Evolutionary conservation across 768 basidiomycete genomes (phyloP), one percentile per base, ranked within the genome.

Genomic region (Macrolepiota dolichaula): DNA sequence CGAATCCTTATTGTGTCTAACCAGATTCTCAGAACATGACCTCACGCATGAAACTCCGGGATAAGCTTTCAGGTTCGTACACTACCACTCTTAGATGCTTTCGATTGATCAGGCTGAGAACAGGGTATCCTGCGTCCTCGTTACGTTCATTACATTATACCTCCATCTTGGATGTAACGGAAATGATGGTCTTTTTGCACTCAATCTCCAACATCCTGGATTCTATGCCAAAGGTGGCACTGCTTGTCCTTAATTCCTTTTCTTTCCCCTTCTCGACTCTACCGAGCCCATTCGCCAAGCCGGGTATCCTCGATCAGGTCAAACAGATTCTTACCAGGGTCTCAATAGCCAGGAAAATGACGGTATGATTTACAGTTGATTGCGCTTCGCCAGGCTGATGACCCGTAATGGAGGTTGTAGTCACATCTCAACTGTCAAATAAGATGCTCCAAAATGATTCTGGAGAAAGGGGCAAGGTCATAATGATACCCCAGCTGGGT

Each of bases 401-500:
- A 42, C 29, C 35, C 27, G 35, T 51, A 57, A 37, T 55, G 27
- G 55, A 75, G 75, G 66, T 77, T 47, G 77, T 89, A 50, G 75
- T 81, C 36, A 89, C 88, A 2, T 85, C 85, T 24, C 89, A 92
- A 68, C 75, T 92, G 64, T 79, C 86, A 13, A 91, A 86, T 0
- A 91, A 87, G 68, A 73, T 89, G 65, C 70, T 89, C 36, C 81
- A 83, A 61, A 73, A 79, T 1, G 86, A 91, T 44, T 91, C 87
- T 66, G 85, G 89, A 63, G 82, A 84, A 46, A 80, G 88, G 32
- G 79, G 81, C 15, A 81, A 74, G 62, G 88, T 85, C 10, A 71
- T 89, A 47, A 81, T 92, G 81, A 74, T 84, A 40, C 89, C 90
- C 47, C 82, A 82, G 61, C 80, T 89, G 64, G 84, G 90, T 87